Conservation (phyloP, 495 filamentous ascomycete genomes). For the Astrothelium subdiscretum region DNA sequence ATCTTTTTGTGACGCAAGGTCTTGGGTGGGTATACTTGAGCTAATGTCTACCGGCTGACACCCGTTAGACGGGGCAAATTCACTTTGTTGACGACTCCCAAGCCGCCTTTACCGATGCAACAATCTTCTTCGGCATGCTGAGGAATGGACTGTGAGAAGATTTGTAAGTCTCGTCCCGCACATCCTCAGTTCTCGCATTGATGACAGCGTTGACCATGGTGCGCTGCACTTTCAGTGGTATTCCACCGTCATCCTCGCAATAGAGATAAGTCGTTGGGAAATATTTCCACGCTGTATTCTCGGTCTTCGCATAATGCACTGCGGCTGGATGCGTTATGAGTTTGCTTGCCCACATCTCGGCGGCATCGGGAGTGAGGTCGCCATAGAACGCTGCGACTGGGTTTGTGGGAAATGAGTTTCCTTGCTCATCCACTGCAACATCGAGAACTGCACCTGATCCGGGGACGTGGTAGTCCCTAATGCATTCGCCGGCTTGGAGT, state of each 20-base stretch:
- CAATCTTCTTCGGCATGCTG: conserved; percentile 6
- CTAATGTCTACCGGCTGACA: too few species aligned
- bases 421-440: not conserved
- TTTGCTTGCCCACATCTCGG: not conserved
- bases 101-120: not conserved
- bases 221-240: conserved; percentile 29
- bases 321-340: not conserved
- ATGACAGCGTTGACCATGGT: conserved; percentile 16
- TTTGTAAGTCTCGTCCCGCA: conserved; percentile 7
- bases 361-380: not conserved
- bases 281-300: conserved; percentile 30
- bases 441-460: not conserved
- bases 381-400: not conserved
- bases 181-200: not conserved
- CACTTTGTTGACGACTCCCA: not conserved
- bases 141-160: conserved; percentile 10
- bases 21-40: too few species aligned
- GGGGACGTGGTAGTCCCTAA: not conserved
- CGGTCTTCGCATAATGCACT: not conserved
- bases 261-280: conserved; percentile 38
- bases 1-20: too few species aligned
- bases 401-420: not conserved
- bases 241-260: conserved; percentile 33
- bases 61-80: too few species aligned
- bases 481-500: not conserved